Evolutionary conservation across 352 stramenopile species (phyloP), one percentile per base, ranked within the genome.

Genomic region (Phytophthora europaea): DNA sequence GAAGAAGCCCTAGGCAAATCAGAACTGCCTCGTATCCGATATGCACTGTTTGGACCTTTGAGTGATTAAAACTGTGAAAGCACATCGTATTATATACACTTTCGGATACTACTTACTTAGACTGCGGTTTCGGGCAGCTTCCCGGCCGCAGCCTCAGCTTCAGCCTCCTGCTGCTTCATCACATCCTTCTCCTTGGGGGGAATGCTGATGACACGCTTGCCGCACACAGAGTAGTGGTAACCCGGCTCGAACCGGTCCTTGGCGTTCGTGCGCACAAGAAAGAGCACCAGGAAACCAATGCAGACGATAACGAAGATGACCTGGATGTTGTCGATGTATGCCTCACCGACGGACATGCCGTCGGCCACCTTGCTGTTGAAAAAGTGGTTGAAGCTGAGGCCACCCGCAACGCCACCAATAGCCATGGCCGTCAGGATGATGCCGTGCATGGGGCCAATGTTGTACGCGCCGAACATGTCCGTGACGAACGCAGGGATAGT

Each of bases 401-500:
- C 88, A 43, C 89, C 89, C 8, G 75, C 88, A 20, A 94, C 83
- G 12, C 80, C 88, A 43, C 84, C 83, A 52, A 94, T 87, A 15
- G 87, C 91, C 87, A 90, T 92, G 7, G 85, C 76, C 6, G 89
- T 95, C 7, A 96, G 71, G 73, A 93, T 89, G 38, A 93, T 71
- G 4, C 62, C 61, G 47, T 75, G 57, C 47, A 75, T 79, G 13
- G 86, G 88, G 20, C 86, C 88, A 53, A 94, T 91, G 76, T 94
- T 94, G 71, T 78, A 93, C 13, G 84, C 82, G 20, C 89, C 89
- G 67, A 93, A 96, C 87, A 95, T 95, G 53, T 95, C 89, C 6
- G 88, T 93, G 34, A 96, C 61, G 61, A 95, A 87, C 36, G 76
- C 85, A 18, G 88, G 88, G 61, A 94, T 94, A 20, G 76, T 93